Evolutionary conservation across 73 alveolate species (phyloP).

Genomic region (Paraurostyla sp.): DNA sequence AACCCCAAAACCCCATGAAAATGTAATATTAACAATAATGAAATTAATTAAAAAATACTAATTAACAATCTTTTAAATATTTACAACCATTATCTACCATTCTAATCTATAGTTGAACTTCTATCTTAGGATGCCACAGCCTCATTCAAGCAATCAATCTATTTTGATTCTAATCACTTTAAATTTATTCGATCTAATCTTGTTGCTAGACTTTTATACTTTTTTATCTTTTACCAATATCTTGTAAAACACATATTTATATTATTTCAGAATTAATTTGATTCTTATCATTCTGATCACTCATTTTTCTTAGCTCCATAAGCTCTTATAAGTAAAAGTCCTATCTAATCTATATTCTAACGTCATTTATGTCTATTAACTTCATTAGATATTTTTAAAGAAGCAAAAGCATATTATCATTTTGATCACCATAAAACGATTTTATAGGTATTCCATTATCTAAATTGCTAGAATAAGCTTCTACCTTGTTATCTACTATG

Average conservation of each 20-base stretch:
- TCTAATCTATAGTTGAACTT: too few species aligned
- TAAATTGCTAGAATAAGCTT: conserved; percentile 53
- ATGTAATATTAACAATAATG: too few species aligned
- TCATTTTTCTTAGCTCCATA: conserved; percentile 2
- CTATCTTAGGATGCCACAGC: too few species aligned
- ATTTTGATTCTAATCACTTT: too few species aligned
- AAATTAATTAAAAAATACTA: too few species aligned
- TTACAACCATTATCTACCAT: too few species aligned
- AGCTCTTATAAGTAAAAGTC: conserved; percentile 14
- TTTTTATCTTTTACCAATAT: too few species aligned
- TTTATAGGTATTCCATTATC: conserved; percentile 79
- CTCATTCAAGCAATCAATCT: too few species aligned
- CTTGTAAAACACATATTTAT: not conserved
- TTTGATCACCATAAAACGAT: conserved; percentile 55
- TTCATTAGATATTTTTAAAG: conserved; percentile 6
- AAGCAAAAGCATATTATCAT: conserved; percentile 32
- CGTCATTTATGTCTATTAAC: conserved; percentile 7
- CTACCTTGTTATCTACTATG: conserved; percentile 71
- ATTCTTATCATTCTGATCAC: not conserved
- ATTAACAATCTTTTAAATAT: too few species aligned
- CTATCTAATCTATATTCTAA: not conserved
- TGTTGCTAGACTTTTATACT: too few species aligned
- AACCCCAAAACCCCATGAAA: too few species aligned
- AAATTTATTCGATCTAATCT: too few species aligned
- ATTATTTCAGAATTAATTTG: not conserved